Base-by-base conservation (phyloP, 495 filamentous ascomycete species). In the Endocarpon pusillum region DNA sequence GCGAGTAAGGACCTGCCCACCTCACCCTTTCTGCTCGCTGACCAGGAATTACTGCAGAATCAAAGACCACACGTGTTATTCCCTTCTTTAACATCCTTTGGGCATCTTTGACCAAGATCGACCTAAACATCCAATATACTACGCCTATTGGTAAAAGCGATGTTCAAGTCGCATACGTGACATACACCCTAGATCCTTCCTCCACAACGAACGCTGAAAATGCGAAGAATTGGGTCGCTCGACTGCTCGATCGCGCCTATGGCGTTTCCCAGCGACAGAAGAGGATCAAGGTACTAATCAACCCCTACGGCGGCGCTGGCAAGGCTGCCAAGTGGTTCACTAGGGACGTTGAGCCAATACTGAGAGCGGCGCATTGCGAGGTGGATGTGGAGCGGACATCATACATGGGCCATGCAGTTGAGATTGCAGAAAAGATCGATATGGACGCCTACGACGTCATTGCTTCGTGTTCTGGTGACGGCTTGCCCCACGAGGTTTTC, bases 401-500 rank as follows among this genome's bases (percentile, higher is more conserved):
- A 14, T 68, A 79, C 48, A 54, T 56, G 0, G 82, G 81, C 5
- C 81, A 96, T 53, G 89, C 79, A 2, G 65, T 75, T 2, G 73
- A 83, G 23, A 78, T 96, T 42, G 73, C 76, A 21, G 64, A 81
- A 47, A 64, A 78, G 11, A 52, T 94, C n/a, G 76, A 94, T 48
- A 68, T 81, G 14, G 66, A 81, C 15, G 67, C 65, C 2, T 91
- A 70, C 46, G 89, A 97, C 56, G 72, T 81, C 3, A 67, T 94
- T 4, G 70, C 89, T 9, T 79, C 80, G 40, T 92, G 85, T 46
- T 94, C 87, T 6, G 89, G 89, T 2, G 89, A 97, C 43, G 89
- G 89, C 8, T 50, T 94, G 12, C 81, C 83, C 0, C 78, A 93
- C 46, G 87, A 97, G 54, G 80, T 94, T 9, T 93, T 93, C 63